These are phyloP conservation scores for Moricandia arvensis DNA, from an alignment of 345 rosid genomes.

Conservation along the genomic window DNA sequence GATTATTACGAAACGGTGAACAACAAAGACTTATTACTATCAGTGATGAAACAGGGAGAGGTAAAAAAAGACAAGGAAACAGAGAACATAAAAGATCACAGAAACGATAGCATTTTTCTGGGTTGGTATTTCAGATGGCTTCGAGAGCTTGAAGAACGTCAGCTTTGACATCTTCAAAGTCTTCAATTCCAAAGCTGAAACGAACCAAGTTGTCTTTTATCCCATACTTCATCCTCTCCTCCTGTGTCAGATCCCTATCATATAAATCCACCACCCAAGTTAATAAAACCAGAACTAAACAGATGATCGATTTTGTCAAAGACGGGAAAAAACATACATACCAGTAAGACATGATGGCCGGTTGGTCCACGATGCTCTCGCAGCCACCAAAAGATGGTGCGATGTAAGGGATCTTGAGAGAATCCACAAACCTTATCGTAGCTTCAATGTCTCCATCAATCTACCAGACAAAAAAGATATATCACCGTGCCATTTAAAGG, in stretches of 20 bases:
- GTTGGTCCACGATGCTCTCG: slow-evolving; percentile 93
- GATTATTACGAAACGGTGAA: slow-evolving; percentile 23
- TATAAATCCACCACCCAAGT: neutral
- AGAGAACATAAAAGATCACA: neutral
- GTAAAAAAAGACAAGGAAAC: neutral
- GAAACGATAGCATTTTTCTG: neutral
- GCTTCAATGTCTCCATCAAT: slow-evolving; percentile 55
- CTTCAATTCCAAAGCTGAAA: slow-evolving; percentile 88
- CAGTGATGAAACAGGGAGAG: neutral
- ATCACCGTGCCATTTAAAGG: neutral
- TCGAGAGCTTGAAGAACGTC: slow-evolving; percentile 78
- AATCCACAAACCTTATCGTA: slow-evolving; percentile 69
- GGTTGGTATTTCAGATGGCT: neutral
- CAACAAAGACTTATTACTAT: slow-evolving; percentile 19
- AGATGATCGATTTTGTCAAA: neutral
- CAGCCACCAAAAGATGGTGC: slow-evolving; percentile 96
- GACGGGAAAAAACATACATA: neutral
- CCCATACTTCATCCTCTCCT: slow-evolving; percentile 67
- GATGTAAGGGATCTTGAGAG: slow-evolving; percentile 83
- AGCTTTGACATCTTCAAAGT: slow-evolving; percentile 72
- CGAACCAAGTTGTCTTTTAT: slow-evolving; percentile 80
- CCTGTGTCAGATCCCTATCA: slow-evolving; percentile 8
- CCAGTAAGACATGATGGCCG: slow-evolving; percentile 6
- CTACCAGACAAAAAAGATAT: neutral
- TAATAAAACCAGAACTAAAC: neutral